phyloP scores from a whole-genome alignment of 768 basidiomycete genomes.

The Podaxis carcinomalis region DNA sequence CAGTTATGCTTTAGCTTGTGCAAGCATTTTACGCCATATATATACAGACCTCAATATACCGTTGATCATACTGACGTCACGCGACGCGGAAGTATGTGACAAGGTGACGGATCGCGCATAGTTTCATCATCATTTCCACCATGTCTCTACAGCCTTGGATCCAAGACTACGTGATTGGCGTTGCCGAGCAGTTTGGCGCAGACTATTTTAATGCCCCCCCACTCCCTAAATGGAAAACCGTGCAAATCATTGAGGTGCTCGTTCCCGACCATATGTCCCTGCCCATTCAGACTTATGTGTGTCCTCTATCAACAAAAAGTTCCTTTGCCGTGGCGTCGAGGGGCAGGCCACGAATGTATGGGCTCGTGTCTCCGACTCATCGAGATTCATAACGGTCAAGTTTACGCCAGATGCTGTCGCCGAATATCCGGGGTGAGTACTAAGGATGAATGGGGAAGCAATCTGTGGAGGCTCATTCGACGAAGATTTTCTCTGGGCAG shows the following conservation, averaged over 20 bases:
- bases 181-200: constrained; percentile 50
- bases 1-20: not conserved
- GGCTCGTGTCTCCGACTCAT: constrained; percentile 61
- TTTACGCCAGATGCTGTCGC: constrained; percentile 49
- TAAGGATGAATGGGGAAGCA: not conserved
- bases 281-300: not conserved
- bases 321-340: constrained; percentile 44
- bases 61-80: not conserved
- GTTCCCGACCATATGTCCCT: constrained; percentile 4
- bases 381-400: constrained; percentile 43
- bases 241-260: constrained; percentile 55
- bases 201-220: constrained; percentile 31
- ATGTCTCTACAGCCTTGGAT: constrained; percentile 49
- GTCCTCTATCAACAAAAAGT: constrained; percentile 29
- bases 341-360: constrained; percentile 45
- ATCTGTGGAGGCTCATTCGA: constrained; percentile 5
- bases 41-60: not conserved
- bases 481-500: constrained; percentile 21
- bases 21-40: not conserved
- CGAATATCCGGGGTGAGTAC: constrained; percentile 36
- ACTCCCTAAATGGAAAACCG: constrained; percentile 39
- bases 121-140: not conserved
- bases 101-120: not conserved
- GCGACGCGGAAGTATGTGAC: constrained; percentile 7
- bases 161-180: constrained; percentile 39